These are phyloP conservation scores for Ogataea henricii DNA, from an alignment of 805 yeast species.

Conservation along the genomic window DNA sequence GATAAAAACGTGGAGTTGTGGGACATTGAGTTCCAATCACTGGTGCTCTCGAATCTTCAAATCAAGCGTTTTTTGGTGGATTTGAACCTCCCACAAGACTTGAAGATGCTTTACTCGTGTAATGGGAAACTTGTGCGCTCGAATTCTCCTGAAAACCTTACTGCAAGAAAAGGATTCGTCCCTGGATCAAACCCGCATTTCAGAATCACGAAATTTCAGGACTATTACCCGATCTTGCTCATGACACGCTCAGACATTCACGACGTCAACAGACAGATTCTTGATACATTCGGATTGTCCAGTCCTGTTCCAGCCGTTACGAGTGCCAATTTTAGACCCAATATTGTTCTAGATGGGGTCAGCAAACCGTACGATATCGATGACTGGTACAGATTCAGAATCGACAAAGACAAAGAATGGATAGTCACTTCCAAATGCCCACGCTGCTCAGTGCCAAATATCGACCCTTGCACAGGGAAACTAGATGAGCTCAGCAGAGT, in stretches of 20 bases:
- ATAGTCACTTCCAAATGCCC: slow-evolving; percentile 32
- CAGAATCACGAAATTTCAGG: slow-evolving; percentile 30
- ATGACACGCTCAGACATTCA: slow-evolving; percentile 25
- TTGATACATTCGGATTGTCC: slow-evolving; percentile 1
- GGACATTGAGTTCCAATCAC: slow-evolving; percentile 26
- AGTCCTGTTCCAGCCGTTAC: slow-evolving; percentile 4
- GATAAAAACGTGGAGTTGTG: slow-evolving; percentile 24
- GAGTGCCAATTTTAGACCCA: slow-evolving; percentile 27
- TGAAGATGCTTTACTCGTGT: slow-evolving; percentile 23
- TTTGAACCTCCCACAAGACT: slow-evolving; percentile 16
- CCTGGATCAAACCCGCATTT: slow-evolving; percentile 14
- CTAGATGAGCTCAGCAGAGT: slow-evolving; percentile 21
- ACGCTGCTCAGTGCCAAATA: slow-evolving; percentile 30
- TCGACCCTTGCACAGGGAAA: slow-evolving; percentile 21
- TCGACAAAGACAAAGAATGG: slow-evolving; percentile 21
- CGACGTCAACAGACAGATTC: slow-evolving; percentile 17
- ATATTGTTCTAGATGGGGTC: slow-evolving; percentile 21
- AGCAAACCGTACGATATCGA: slow-evolving; percentile 25
- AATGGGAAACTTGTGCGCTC: slow-evolving; percentile 28
- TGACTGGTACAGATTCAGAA: slow-evolving; percentile 26
- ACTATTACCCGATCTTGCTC: slow-evolving; percentile 29
- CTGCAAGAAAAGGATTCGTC: slow-evolving; percentile 4
- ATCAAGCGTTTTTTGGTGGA: slow-evolving; percentile 16
- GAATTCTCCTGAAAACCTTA: slow-evolving; percentile 23
- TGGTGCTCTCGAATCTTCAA: slow-evolving; percentile 16